These are phyloP conservation scores for Pichia exigua DNA, from an alignment of 805 yeast genomes.

Conservation along the genomic window DNA sequence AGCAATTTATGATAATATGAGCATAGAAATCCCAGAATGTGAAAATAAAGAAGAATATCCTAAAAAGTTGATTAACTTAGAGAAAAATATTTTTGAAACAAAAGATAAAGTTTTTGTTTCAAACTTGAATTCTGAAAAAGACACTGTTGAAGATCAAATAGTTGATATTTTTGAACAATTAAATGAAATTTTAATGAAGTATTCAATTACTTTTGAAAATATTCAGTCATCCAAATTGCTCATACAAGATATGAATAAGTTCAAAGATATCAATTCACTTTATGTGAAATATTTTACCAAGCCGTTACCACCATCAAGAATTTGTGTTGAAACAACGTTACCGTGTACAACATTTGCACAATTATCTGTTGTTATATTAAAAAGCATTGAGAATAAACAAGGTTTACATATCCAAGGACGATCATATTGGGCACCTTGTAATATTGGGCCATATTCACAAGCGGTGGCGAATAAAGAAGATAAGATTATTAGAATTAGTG, in stretches of 20 bases:
- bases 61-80: background rate
- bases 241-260: conserved; percentile 56
- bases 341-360: conserved; percentile 36
- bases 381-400: conserved; percentile 31
- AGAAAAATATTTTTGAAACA: conserved; percentile 13
- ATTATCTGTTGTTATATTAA: conserved; percentile 51
- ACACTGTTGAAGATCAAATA: conserved; percentile 37
- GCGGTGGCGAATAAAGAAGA: conserved; percentile 46
- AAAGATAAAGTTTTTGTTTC: conserved; percentile 35
- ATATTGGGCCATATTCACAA: conserved; percentile 97
- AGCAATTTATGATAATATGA: conserved; percentile 11
- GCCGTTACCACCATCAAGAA: conserved; percentile 80
- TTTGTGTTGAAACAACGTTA: conserved; percentile 63
- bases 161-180: conserved; percentile 42
- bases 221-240: conserved; percentile 56
- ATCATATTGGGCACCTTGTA: conserved; percentile 98
- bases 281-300: conserved; percentile 50
- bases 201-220: conserved; percentile 33
- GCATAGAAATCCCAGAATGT: background rate
- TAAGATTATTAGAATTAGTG: conserved; percentile 59
- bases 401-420: conserved; percentile 90
- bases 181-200: conserved; percentile 23
- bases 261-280: conserved; percentile 50
- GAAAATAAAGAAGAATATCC: too few relatives aligned
- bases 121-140: conserved; percentile 31